Base-by-base conservation (phyloP, 345 rosid species). In the Acer campestre region DNA sequence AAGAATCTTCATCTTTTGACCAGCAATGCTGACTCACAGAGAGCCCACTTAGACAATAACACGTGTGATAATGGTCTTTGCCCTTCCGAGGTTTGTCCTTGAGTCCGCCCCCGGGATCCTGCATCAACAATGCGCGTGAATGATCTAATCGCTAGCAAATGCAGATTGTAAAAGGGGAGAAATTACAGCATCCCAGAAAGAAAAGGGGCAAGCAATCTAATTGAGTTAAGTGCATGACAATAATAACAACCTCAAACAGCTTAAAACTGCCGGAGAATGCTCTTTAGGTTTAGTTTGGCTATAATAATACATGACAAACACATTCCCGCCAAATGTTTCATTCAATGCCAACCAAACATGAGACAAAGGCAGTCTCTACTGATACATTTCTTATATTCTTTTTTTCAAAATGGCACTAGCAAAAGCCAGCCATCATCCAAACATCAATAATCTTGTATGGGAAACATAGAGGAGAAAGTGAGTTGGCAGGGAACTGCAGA, bases 21-120 rank as follows among this genome's bases (percentile, higher is more conserved):
- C 84, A 80, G 83, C 89, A 84, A 75, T 87, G 86, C 73, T 94
- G 98, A 82, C 97, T 84, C 65, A 89, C 89, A 0, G 99, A 88
- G 2, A 96, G 84, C 38, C 97, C 99, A 13, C 99, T 94, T 8
- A 96, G 81, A 78, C 98, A 96, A 85, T 96, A 96, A 81, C 99
- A 96, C 2, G 99, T 92, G 87, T 96, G 98, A 82, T 96, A 94
- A 73, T 80, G 84, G 81, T 96, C 99, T 74, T 89, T 80, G 6
- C 80, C 62, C 82, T 94, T 96, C 68, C 92, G 85, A 0, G 94
- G 97, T 84, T 96, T 96, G 86, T 96, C 99, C 76, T 92, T 87
- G 70, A 96, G 89, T 73, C 98, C 99, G 66, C 99, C 99, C 4
- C 79, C 78, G 18, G 72, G 86, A 12, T 81, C 80, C 99, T 96